Evolutionary conservation across 495 filamentous ascomycete species (phyloP).

Genomic region (Penicillium crystallinum): DNA sequence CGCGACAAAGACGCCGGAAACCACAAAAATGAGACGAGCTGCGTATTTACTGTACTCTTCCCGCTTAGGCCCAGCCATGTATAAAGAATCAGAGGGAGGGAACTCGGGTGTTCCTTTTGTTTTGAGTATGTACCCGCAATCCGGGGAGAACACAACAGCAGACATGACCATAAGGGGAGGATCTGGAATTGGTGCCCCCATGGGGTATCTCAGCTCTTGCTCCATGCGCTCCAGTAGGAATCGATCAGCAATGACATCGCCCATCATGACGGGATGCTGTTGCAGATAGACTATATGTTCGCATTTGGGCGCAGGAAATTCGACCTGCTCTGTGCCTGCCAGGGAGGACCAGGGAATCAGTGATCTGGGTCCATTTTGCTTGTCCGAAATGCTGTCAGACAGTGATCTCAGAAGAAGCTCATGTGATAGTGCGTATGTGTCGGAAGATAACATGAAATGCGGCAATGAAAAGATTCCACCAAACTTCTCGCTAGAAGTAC

Average conservation of each 20-base stretch:
- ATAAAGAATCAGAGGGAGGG: constrained; percentile 55
- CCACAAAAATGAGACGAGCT: constrained; percentile 61
- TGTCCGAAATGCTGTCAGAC: constrained; percentile 54
- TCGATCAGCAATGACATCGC: constrained; percentile 28
- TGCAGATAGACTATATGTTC: constrained; percentile 87
- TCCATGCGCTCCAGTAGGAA: constrained; percentile 64
- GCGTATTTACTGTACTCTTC: constrained; percentile 66
- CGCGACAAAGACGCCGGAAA: constrained; percentile 56
- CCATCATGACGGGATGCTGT: constrained; percentile 56
- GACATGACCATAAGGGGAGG: constrained; percentile 74
- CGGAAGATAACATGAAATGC: constrained; percentile 64
- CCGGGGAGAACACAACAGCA: constrained; percentile 83
- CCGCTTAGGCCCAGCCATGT: constrained; percentile 72
- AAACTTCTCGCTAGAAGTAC: constrained; percentile 89
- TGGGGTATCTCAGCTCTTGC: constrained; percentile 77
- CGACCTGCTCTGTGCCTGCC: constrained; percentile 50
- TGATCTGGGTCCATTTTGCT: constrained; percentile 48
- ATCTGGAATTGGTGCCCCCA: constrained; percentile 64
- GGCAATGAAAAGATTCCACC: constrained; percentile 82
- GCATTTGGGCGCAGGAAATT: constrained; percentile 65
- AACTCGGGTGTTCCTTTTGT: constrained; percentile 76
- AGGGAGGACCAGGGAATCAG: constrained; percentile 62
- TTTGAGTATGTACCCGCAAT: constrained; percentile 88
- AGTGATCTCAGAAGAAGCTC: constrained; percentile 66
- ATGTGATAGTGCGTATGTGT: constrained; percentile 63